Conservation (phyloP, 2,329 filamentous ascomycete genomes). For the Aspergillus sp. region DNA sequence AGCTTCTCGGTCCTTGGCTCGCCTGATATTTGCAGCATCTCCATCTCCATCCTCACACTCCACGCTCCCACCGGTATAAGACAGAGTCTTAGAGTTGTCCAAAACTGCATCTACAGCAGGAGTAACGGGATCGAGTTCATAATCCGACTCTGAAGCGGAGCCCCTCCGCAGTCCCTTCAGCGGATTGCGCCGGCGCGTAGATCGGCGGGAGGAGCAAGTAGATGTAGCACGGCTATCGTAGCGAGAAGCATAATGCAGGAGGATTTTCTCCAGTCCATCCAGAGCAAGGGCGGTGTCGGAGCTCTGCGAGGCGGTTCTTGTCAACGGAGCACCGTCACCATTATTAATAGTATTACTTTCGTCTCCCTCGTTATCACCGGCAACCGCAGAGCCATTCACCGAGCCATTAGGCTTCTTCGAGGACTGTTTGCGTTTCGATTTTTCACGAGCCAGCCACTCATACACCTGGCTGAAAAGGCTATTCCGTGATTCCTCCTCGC, state of each 20-base stretch:
- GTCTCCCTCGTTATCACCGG: constrained; percentile 22
- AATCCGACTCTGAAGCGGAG: constrained; percentile 81
- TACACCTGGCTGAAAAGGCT: constrained; percentile 69
- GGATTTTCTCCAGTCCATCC: constrained; percentile 76
- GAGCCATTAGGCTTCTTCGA: constrained; percentile 51
- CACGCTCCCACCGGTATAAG: constrained; percentile 62
- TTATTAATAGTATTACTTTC: constrained; percentile 11
- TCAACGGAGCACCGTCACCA: constrained; percentile 21
- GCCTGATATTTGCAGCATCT: constrained; percentile 47
- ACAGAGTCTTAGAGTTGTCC: constrained; percentile 86
- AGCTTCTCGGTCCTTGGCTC: constrained; percentile 68
- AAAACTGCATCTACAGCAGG: constrained; percentile 80
- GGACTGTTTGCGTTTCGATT: constrained; percentile 59
- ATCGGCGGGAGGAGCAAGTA: constrained; percentile 22
- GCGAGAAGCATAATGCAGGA: constrained; percentile 39
- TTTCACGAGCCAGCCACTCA: constrained; percentile 82
- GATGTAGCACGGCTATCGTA: constrained; percentile 22
- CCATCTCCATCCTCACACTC: constrained; percentile 46
- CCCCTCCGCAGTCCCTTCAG: constrained; percentile 39
- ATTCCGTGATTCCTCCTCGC: constrained; percentile 34
- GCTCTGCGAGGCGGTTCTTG: constrained; percentile 55
- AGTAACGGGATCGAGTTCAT: constrained; percentile 78
- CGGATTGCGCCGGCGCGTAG: constrained; percentile 35
- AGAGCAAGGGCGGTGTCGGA: constrained; percentile 73
- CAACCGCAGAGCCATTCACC: constrained; percentile 41